Evolutionary conservation across 1,284 basidiomycete species (phyloP).

Genomic region (Porogramme epimiltina): DNA sequence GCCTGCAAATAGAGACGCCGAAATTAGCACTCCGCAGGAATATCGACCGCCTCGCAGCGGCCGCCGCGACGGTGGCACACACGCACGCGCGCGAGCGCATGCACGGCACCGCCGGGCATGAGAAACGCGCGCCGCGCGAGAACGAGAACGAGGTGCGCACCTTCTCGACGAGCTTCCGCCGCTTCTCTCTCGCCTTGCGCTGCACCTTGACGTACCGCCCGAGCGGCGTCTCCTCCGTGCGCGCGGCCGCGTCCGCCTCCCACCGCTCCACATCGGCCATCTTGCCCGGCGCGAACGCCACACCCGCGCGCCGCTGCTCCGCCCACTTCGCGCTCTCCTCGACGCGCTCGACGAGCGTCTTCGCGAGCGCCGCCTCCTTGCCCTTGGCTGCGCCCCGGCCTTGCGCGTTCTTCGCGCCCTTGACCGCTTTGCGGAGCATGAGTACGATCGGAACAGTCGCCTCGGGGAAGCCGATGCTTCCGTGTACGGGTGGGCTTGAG

Average conservation of each 20-base stretch:
- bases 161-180: conserved; percentile 77
- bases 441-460: conserved; percentile 82
- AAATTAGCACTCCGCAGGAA: conserved; percentile 4
- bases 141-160: conserved; percentile 35
- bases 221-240: conserved; percentile 75
- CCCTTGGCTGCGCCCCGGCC: conserved; percentile 33
- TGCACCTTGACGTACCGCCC: conserved; percentile 81
- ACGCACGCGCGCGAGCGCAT: not conserved
- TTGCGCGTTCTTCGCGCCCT: conserved; percentile 68
- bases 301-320: conserved; percentile 65
- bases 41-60: not conserved
- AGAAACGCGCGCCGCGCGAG: no score
- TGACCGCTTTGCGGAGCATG: conserved; percentile 77
- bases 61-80: not conserved
- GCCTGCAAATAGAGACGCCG: conserved; percentile 47
- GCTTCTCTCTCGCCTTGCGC: conserved; percentile 79
- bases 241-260: conserved; percentile 52
- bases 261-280: conserved; percentile 73
- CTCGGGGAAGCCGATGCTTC: conserved; percentile 93
- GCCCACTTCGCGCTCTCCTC: conserved; percentile 85
- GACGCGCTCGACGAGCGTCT: conserved; percentile 80
- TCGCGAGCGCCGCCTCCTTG: conserved; percentile 67
- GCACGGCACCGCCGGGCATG: not conserved
- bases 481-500: conserved; percentile 61
- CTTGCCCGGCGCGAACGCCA: conserved; percentile 76